phyloP scores from a whole-genome alignment of 2,329 filamentous ascomycete genomes.

The Fusarium brachygibbosum region DNA sequence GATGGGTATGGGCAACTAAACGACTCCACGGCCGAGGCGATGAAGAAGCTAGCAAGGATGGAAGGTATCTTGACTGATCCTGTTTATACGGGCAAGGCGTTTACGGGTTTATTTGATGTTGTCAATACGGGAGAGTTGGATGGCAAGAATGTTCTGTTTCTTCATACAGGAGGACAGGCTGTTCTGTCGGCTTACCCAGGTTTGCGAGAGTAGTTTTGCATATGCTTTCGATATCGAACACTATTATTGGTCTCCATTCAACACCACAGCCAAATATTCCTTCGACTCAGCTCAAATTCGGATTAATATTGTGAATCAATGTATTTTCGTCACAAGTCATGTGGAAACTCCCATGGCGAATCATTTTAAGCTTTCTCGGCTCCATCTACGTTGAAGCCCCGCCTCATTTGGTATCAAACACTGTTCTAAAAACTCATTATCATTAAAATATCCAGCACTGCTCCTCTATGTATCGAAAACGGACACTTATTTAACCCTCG shows the following conservation, averaged over 20 bases:
- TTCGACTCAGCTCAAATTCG: too few species aligned
- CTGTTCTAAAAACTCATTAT: not conserved
- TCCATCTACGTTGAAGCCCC: not conserved
- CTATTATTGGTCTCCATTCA: too few species aligned
- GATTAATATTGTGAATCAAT: too few species aligned
- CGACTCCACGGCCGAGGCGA: slow-evolving; percentile 1
- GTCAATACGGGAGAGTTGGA: slow-evolving; percentile 1
- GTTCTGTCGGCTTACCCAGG: slow-evolving; percentile 25
- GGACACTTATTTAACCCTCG: slow-evolving; percentile 16
- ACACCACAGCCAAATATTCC: too few species aligned
- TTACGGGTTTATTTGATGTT: slow-evolving; percentile 22
- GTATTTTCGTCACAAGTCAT: too few species aligned
- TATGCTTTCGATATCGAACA: not conserved
- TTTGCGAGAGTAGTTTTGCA: not conserved
- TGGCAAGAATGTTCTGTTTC: slow-evolving; percentile 23
- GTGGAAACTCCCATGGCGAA: too few species aligned
- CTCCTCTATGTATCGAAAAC: not conserved
- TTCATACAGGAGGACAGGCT: slow-evolving; percentile 32
- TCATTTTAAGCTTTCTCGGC: too few species aligned
- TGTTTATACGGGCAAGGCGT: slow-evolving; percentile 32
- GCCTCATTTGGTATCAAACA: not conserved
- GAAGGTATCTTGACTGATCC: slow-evolving; percentile 36
- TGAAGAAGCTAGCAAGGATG: slow-evolving; percentile 26
- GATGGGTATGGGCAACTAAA: slow-evolving; percentile 29
- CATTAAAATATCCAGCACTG: not conserved